phyloP scores from a whole-genome alignment of 208 protist genomes.

The Crithidia fasciculata region DNA sequence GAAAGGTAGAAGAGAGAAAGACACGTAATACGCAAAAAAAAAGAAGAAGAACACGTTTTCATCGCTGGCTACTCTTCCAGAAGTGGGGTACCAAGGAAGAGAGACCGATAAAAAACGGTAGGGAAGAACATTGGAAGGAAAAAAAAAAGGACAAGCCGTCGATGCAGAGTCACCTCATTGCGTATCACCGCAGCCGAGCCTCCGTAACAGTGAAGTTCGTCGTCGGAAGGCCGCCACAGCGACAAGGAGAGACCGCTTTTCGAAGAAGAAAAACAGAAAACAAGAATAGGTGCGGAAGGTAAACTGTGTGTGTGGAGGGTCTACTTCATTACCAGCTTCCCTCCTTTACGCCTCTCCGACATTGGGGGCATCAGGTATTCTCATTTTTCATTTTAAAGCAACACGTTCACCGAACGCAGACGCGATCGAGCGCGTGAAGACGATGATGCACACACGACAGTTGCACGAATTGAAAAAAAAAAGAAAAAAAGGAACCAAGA shows the following conservation, averaged over 20 bases:
- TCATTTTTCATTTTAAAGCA: background rate
- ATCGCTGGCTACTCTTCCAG: background rate
- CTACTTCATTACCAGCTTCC: background rate
- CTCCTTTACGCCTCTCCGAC: background rate
- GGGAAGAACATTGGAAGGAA: background rate
- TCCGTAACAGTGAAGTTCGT: constrained; percentile 20
- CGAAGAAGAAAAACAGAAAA: constrained; percentile 5
- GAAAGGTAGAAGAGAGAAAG: background rate
- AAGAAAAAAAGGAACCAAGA: constrained; percentile 2
- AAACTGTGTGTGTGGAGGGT: background rate
- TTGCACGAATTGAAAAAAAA: constrained; percentile 9
- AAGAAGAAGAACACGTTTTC: constrained; percentile 7
- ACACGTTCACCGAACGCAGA: background rate
- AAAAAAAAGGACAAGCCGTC: background rate
- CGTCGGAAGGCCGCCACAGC: constrained; percentile 17
- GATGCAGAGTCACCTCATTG: background rate
- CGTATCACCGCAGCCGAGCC: constrained; percentile 5
- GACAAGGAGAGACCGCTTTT: background rate
- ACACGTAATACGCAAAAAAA: background rate
- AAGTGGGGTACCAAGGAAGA: background rate
- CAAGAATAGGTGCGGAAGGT: background rate
- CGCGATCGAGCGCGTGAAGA: too few species aligned
- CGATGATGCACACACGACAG: background rate
- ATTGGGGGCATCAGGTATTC: background rate
- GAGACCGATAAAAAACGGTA: background rate